phyloP scores from a whole-genome alignment of 2,329 filamentous ascomycete genomes.

The Zalaria obscura region DNA sequence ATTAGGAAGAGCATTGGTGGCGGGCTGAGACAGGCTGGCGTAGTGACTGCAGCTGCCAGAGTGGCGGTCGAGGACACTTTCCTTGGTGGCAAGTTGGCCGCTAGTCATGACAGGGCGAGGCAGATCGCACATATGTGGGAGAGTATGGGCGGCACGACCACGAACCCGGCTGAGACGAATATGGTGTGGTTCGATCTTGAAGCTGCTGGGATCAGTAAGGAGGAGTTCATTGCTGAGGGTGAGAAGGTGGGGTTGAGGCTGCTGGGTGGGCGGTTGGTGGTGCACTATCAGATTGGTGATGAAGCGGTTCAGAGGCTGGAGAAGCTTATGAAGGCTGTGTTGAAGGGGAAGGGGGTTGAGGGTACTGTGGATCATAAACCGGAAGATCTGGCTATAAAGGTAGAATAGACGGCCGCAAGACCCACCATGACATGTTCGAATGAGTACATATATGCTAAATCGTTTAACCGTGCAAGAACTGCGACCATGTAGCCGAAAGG shows the following conservation, averaged over 20 bases:
- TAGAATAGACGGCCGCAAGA: slow-evolving; percentile 2
- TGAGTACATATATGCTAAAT: background rate
- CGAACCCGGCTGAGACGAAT: slow-evolving; percentile 68
- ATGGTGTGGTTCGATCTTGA: slow-evolving; percentile 77
- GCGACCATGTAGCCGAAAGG: background rate
- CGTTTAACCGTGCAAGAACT: background rate
- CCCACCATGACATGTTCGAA: background rate
- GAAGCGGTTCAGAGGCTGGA: slow-evolving; percentile 45
- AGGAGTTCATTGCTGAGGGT: slow-evolving; percentile 40
- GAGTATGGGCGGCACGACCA: slow-evolving; percentile 51
- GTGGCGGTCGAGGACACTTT: slow-evolving; percentile 74
- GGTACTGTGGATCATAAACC: slow-evolving; percentile 10
- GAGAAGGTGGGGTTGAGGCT: slow-evolving; percentile 44
- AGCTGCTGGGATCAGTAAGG: slow-evolving; percentile 37
- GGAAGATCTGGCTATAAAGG: slow-evolving; percentile 7
- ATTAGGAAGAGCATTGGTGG: slow-evolving; percentile 71
- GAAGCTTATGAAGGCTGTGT: slow-evolving; percentile 34
- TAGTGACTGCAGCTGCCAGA: slow-evolving; percentile 60
- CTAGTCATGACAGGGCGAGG: slow-evolving; percentile 49
- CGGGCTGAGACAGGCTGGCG: slow-evolving; percentile 61
- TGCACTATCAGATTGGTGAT: slow-evolving; percentile 60
- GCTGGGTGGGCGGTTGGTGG: slow-evolving; percentile 45
- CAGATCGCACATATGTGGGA: slow-evolving; percentile 53
- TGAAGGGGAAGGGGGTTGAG: slow-evolving; percentile 13
- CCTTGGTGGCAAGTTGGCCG: slow-evolving; percentile 46